Percentiles rank a stretch among this genome's conserved stretches.
These are phyloP conservation scores for Stagonosporopsis cucurbitacearum DNA, from an alignment of 2,329 filamentous ascomycete species.

Conservation along the genomic window DNA sequence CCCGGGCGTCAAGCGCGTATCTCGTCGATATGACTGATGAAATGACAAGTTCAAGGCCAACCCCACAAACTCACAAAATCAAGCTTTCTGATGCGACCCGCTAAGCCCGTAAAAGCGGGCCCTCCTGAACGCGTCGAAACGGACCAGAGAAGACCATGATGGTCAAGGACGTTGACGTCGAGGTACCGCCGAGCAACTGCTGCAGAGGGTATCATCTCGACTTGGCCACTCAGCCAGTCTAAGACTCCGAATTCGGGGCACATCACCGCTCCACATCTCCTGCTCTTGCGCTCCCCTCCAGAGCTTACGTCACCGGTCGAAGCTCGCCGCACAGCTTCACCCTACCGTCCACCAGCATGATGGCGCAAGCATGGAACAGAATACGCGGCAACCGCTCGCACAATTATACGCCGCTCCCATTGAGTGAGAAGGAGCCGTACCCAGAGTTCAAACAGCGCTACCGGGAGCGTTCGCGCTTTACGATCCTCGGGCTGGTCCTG, in stretches of 20 bases:
- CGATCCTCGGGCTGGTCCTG: constrained; percentile 23
- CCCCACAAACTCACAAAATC: constrained; percentile 9
- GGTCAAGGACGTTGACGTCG: constrained; percentile 4
- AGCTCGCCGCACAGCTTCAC: background rate
- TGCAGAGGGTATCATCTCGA: background rate
- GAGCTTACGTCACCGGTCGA: constrained; percentile 10
- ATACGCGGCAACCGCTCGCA: constrained; percentile 32
- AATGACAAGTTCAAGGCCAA: constrained; percentile 15
- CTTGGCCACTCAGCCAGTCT: background rate
- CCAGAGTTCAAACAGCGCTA: constrained; percentile 28
- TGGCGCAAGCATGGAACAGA: constrained; percentile 40
- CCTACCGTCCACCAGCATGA: constrained; percentile 18
- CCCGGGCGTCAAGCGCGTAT: constrained; percentile 18
- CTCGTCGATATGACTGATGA: constrained; percentile 13
- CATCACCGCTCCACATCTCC: background rate
- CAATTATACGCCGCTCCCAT: constrained; percentile 38
- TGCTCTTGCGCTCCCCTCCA: background rate
- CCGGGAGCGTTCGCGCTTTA: constrained; percentile 16
- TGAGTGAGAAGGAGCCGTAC: constrained; percentile 37
- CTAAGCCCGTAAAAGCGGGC: constrained; percentile 11
- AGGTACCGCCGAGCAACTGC: background rate
- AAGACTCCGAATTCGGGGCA: background rate
- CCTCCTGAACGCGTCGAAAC: constrained; percentile 3
- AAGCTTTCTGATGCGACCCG: constrained; percentile 12
- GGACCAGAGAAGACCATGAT: constrained; percentile 12